These are phyloP conservation scores for Candida freyschussii DNA, from an alignment of 1,139 yeast species.

Conservation along the genomic window DNA sequence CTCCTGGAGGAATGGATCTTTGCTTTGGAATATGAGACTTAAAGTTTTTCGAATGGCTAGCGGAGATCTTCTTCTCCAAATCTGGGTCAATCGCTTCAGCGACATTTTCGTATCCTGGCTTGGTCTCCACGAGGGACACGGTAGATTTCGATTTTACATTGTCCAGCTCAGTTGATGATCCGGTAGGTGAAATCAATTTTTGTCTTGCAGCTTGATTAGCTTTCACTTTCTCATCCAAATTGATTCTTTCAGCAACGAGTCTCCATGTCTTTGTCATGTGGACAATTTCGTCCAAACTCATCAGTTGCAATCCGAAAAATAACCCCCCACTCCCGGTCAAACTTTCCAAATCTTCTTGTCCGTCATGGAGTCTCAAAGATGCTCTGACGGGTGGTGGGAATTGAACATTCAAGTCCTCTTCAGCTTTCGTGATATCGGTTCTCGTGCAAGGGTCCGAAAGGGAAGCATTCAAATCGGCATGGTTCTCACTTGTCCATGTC, in stretches of 20 bases:
- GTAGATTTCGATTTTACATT: constrained; percentile 12
- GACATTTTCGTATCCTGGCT: constrained; percentile 25
- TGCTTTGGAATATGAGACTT: constrained; percentile 50
- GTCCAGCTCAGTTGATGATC: constrained; percentile 20
- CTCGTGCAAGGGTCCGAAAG: constrained; percentile 61
- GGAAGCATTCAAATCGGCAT: constrained; percentile 52
- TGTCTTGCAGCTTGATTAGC: constrained; percentile 13
- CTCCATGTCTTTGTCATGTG: constrained; percentile 67
- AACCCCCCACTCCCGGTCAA: constrained; percentile 55
- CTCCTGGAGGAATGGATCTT: constrained; percentile 67
- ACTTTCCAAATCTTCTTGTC: constrained; percentile 51
- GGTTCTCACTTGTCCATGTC: constrained; percentile 51
- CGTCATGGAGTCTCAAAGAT: constrained; percentile 61
- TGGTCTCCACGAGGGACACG: constrained; percentile 20
- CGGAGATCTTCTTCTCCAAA: constrained; percentile 26
- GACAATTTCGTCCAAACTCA: constrained; percentile 62
- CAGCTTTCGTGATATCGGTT: constrained; percentile 58
- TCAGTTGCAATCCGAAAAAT: constrained; percentile 56
- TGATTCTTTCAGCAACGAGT: constrained; percentile 48
- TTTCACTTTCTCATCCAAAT: constrained; percentile 21
- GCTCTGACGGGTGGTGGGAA: constrained; percentile 60
- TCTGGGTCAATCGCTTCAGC: constrained; percentile 23
- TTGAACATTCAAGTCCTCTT: constrained; percentile 51
- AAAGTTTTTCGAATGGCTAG: constrained; percentile 24
- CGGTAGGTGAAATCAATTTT: constrained; percentile 22